These are phyloP conservation scores for Fusarium austroafricanum DNA, from an alignment of 2,329 filamentous ascomycete species.

Conservation along the genomic window DNA sequence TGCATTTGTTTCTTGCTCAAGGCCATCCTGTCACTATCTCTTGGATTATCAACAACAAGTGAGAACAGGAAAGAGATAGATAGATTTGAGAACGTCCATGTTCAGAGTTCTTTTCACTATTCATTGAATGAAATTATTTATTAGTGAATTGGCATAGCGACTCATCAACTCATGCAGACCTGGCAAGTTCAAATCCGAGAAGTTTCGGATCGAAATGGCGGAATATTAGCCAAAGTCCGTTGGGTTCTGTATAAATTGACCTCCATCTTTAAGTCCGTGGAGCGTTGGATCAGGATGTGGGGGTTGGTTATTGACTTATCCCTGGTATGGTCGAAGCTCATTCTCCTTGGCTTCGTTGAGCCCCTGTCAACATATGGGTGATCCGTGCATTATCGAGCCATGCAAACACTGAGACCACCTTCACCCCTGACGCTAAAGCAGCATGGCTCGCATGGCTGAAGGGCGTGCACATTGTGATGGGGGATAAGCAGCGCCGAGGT, in stretches of 20 bases:
- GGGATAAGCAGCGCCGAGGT: conserved; percentile 10
- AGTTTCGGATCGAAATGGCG: not conserved
- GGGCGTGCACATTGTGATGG: conserved; percentile 20
- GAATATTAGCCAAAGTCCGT: not conserved
- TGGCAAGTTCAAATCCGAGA: not conserved
- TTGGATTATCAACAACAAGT: too few species aligned
- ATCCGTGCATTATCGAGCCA: conserved; percentile 35
- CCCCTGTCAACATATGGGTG: conserved; percentile 15
- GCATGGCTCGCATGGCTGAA: conserved; percentile 1
- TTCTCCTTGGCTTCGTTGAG: conserved; percentile 12
- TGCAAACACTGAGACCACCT: conserved; percentile 6
- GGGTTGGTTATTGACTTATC: conserved; percentile 1
- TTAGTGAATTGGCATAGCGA: not conserved
- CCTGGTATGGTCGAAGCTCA: conserved; percentile 7
- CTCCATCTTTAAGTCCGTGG: conserved; percentile 9
- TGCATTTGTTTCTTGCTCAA: too few species aligned
- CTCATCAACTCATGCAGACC: not conserved
- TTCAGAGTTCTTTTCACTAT: not conserved
- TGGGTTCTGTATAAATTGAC: not conserved
- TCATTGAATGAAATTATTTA: not conserved
- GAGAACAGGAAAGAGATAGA: not conserved
- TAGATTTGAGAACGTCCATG: too few species aligned
- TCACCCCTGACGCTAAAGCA: conserved; percentile 37
- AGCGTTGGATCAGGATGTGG: conserved; percentile 23
- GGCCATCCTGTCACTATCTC: not conserved